These are phyloP conservation scores for Penicillium egyptiacum DNA, from an alignment of 495 filamentous ascomycete species.

Conservation along the genomic window DNA sequence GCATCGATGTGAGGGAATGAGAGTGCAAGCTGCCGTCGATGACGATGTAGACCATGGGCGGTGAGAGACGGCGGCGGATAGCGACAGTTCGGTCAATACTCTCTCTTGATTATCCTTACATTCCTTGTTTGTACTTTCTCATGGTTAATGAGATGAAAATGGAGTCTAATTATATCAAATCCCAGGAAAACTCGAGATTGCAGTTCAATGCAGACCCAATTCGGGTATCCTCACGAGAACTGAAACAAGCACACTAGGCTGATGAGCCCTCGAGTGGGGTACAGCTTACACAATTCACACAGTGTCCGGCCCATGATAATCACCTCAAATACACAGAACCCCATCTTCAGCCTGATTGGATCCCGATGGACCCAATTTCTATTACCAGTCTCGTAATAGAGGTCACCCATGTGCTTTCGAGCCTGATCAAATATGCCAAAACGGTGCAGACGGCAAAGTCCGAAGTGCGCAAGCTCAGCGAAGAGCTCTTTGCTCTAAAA, in stretches of 20 bases:
- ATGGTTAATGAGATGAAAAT: not conserved
- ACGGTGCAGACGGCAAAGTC: conserved; percentile 18
- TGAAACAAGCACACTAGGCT: not conserved
- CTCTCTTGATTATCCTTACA: not conserved
- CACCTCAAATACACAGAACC: not conserved
- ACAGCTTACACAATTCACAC: not conserved
- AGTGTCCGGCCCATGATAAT: not conserved
- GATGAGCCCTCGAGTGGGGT: not conserved
- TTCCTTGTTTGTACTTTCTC: not conserved
- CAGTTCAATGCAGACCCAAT: not conserved
- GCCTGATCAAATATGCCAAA: conserved; percentile 24
- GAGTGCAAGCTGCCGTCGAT: conserved; percentile 6
- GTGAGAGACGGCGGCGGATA: conserved; percentile 2
- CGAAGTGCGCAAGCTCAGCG: conserved; percentile 24
- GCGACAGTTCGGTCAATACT: not conserved
- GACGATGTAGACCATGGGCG: conserved; percentile 14
- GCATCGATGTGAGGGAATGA: conserved; percentile 11
- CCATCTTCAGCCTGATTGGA: not conserved
- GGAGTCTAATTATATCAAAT: not conserved
- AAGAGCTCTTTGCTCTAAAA: conserved; percentile 26
- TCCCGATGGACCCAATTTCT: conserved; percentile 23
- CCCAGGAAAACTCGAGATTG: not conserved
- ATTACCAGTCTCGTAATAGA: conserved; percentile 22
- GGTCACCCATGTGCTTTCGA: conserved; percentile 16
- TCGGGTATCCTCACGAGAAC: too few relatives aligned